Percentiles rank a stretch among this genome's conserved stretches.
phyloP scores from a whole-genome alignment of 2,329 filamentous ascomycete genomes.

The Triangularia verruculosa region DNA sequence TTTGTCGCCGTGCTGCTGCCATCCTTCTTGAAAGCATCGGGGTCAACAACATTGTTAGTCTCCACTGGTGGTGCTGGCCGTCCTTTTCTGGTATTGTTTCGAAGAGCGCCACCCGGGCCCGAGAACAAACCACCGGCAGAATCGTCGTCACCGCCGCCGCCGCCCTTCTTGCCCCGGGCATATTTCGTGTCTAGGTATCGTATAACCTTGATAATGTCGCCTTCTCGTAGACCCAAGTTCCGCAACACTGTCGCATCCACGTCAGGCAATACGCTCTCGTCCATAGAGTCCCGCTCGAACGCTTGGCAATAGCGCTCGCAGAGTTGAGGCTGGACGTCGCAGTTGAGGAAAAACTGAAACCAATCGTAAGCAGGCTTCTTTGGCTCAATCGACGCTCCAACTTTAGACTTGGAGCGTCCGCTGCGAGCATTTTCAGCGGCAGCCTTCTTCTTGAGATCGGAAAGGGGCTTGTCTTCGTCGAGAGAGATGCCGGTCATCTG shows the following conservation, averaged over 20 bases:
- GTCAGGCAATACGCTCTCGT: constrained; percentile 86
- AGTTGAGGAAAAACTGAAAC: constrained; percentile 97
- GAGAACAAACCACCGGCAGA: constrained; percentile 74
- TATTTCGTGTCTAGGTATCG: constrained; percentile 81
- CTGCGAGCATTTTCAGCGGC: constrained; percentile 24
- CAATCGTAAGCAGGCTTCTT: constrained; percentile 84
- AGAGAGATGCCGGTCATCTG: constrained; percentile 80
- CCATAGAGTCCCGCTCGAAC: constrained; percentile 90
- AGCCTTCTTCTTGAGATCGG: constrained; percentile 65
- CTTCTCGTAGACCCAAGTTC: constrained; percentile 89
- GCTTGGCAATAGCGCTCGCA: constrained; percentile 93
- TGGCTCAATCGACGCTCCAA: constrained; percentile 61
- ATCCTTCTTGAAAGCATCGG: constrained; percentile 72
- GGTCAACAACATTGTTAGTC: constrained; percentile 80
- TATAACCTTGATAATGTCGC: constrained; percentile 95
- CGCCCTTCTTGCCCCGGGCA: constrained; percentile 60
- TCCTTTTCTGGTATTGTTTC: constrained; percentile 92
- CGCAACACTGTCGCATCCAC: constrained; percentile 80
- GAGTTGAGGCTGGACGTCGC: constrained; percentile 85
- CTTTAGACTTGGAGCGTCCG: constrained; percentile 34
- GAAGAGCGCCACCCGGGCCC: constrained; percentile 82
- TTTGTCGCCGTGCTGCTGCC: constrained; percentile 34
- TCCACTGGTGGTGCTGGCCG: constrained; percentile 83
- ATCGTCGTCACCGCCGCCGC: constrained; percentile 55
- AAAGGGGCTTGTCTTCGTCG: constrained; percentile 91